A percentile compares a stretch with the other conserved stretches of the same genome.
phyloP scores from a whole-genome alignment of 306 rosid genomes.

The Parietaria judaica region DNA sequence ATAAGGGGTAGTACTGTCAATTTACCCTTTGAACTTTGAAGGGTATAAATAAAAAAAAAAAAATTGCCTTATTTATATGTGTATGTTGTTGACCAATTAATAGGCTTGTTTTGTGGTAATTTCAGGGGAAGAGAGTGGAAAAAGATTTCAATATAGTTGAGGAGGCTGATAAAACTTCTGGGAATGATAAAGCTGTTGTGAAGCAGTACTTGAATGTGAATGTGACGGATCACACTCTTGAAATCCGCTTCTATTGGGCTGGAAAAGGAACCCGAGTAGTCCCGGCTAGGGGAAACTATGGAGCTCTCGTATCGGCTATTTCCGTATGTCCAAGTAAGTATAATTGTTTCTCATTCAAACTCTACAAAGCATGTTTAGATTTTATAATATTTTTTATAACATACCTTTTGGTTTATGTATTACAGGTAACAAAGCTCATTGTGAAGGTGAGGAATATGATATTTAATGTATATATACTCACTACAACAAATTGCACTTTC shows the following conservation, averaged over 20 bases:
- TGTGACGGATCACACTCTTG: neutral
- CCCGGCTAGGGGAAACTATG: constrained; percentile 10
- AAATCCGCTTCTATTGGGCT: constrained; percentile 14
- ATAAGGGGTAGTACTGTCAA: too few relatives aligned
- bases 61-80: too few relatives aligned
- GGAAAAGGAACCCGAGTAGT: constrained; percentile 15
- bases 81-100: too few relatives aligned
- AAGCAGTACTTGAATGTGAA: neutral
- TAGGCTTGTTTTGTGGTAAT: too few relatives aligned
- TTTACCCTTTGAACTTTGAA: neutral
- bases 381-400: neutral
- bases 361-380: neutral
- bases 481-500: too few relatives aligned
- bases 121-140: constrained; percentile 2
- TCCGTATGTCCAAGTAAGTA: constrained; percentile 8
- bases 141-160: constrained; percentile 16
- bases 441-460: constrained; percentile 9
- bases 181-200: constrained; percentile 1
- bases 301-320: constrained; percentile 22
- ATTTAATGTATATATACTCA: too few relatives aligned
- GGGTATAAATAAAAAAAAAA: too few relatives aligned
- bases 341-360: neutral
- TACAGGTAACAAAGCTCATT: constrained; percentile 9
- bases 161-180: constrained; percentile 15
- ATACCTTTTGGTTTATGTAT: neutral